Percentiles rank a stretch among this genome's conserved stretches.
Conservation (phyloP, 176 grass and related monocot species). For the Avena sativa region DNA sequence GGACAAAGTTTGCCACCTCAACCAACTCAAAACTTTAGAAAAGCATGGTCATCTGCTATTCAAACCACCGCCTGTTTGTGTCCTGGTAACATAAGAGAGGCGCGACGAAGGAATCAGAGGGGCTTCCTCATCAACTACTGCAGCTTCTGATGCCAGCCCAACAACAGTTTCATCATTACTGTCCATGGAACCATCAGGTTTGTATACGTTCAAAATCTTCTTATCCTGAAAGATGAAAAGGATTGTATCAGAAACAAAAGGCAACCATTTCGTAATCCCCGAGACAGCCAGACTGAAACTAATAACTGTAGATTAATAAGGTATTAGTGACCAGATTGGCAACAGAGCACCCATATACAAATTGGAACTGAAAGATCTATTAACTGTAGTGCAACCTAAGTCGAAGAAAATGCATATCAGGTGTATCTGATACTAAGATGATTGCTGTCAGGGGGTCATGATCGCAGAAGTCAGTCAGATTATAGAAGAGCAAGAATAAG, state of each 20-base stretch:
- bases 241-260: constrained; percentile 8
- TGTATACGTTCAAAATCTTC: constrained; percentile 60
- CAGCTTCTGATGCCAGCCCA: constrained; percentile 57
- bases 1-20: constrained; percentile 31
- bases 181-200: constrained; percentile 52
- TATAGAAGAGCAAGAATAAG: neutral
- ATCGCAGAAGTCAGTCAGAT: neutral
- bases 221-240: constrained; percentile 64
- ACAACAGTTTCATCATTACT: constrained; percentile 44
- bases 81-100: constrained; percentile 74
- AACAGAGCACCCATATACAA: neutral
- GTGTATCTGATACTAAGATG: constrained; percentile 8
- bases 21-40: constrained; percentile 42
- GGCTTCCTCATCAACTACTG: constrained; percentile 73
- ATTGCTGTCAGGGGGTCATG: neutral
- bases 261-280: neutral
- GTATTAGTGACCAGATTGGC: neutral
- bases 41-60: constrained; percentile 65
- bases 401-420: constrained; percentile 10
- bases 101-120: constrained; percentile 72
- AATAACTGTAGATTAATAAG: neutral
- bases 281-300: constrained; percentile 2
- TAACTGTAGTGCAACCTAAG: constrained; percentile 6
- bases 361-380: neutral
- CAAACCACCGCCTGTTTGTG: constrained; percentile 60